Evolutionary conservation across 306 rosid species (phyloP).

Genomic region (Gillenia trifoliata): DNA sequence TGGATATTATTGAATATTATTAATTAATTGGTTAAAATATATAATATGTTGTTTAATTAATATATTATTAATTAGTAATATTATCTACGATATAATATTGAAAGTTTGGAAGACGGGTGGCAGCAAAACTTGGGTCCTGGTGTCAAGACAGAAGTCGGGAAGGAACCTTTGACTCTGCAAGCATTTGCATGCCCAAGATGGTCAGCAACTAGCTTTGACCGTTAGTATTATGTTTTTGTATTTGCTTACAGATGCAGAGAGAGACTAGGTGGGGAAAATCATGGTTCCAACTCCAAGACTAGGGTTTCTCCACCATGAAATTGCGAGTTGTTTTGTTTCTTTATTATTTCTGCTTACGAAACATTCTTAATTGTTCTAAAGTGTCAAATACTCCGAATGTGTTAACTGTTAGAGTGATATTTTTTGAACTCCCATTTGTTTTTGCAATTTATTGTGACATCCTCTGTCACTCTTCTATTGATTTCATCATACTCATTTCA

Average conservation of each 20-base stretch:
- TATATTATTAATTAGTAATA: not conserved
- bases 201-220: slow-evolving; percentile 62
- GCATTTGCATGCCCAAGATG: slow-evolving; percentile 56
- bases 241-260: slow-evolving; percentile 40
- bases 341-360: not conserved
- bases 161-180: slow-evolving; percentile 51
- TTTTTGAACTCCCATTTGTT: too few relatives aligned
- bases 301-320: slow-evolving; percentile 27
- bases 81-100: not conserved
- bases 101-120: not conserved
- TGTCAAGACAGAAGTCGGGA: slow-evolving; percentile 21
- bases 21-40: not conserved
- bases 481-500: too few relatives aligned
- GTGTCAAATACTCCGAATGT: too few relatives aligned
- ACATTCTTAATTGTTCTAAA: too few relatives aligned
- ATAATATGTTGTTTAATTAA: not conserved
- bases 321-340: slow-evolving; percentile 1
- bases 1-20: not conserved
- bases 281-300: slow-evolving; percentile 41
- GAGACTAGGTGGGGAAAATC: slow-evolving; percentile 52
- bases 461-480: too few relatives aligned
- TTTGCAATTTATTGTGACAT: too few relatives aligned
- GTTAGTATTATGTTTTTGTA: slow-evolving; percentile 3
- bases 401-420: too few relatives aligned
- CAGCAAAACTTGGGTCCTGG: slow-evolving; percentile 45